Percentiles rank a stretch among this genome's conserved stretches.
Evolutionary conservation across 371 early-diverging fungal genomes (phyloP).

Genomic region (Chytridium lagenaria): DNA sequence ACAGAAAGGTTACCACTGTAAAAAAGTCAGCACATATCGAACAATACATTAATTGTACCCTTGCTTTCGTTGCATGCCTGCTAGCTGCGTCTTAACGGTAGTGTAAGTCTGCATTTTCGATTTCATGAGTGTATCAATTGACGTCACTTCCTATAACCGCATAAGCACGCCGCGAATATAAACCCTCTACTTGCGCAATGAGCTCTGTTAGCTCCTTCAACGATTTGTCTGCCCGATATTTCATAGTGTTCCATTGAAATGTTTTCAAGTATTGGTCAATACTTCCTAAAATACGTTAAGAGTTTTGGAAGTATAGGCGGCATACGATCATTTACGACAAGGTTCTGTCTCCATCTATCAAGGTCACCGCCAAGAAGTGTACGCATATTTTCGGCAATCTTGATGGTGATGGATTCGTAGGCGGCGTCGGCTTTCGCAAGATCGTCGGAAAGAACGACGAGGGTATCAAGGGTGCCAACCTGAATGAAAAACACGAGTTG

Average conservation of each 20-base stretch:
- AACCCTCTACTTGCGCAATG: constrained; percentile 59
- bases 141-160: constrained; percentile 73
- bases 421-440: constrained; percentile 81
- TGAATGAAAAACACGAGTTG: constrained; percentile 34
- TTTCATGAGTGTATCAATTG: constrained; percentile 87
- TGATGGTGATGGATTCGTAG: constrained; percentile 76
- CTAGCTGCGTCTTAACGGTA: constrained; percentile 77
- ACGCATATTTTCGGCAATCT: constrained; percentile 81
- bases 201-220: constrained; percentile 81
- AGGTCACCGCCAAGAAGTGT: constrained; percentile 62
- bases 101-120: constrained; percentile 83
- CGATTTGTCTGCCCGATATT: constrained; percentile 91
- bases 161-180: neutral
- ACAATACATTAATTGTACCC: constrained; percentile 57
- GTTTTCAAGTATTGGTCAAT: no score
- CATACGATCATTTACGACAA: constrained; percentile 86
- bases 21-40: neutral
- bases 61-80: constrained; percentile 80
- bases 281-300: no score
- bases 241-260: constrained; percentile 96
- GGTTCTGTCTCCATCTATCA: constrained; percentile 61
- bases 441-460: constrained; percentile 92
- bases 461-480: constrained; percentile 93
- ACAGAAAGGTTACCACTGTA: constrained; percentile 94
- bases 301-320: no score